Percentiles rank a stretch among this genome's conserved stretches.
Evolutionary conservation across 2,329 filamentous ascomycete genomes (phyloP).

Genomic region (Colletotrichum euphorbiae): DNA sequence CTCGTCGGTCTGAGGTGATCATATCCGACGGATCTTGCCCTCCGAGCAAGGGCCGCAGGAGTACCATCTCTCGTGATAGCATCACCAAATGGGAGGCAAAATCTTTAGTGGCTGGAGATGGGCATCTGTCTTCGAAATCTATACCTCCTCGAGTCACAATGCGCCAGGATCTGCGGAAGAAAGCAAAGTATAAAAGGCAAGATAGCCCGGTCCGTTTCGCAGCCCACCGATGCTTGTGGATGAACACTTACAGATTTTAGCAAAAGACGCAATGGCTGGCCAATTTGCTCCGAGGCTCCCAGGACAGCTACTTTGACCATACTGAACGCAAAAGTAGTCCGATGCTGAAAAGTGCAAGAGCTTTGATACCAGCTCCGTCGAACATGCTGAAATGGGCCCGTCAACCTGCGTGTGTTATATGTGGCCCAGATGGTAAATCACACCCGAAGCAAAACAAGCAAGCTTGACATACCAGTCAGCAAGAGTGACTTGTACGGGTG

Average conservation of each 20-base stretch:
- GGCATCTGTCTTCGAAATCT: conserved; percentile 10
- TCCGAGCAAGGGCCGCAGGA: not conserved
- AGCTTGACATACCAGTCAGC: no score
- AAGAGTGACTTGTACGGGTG: not conserved
- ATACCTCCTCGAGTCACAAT: not conserved
- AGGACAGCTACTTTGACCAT: conserved; percentile 24
- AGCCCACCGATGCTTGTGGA: no score
- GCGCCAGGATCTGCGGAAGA: not conserved
- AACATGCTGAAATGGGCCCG: no score
- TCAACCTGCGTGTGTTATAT: no score
- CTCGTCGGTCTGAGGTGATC: not conserved
- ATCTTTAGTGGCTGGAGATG: not conserved
- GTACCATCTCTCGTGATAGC: not conserved
- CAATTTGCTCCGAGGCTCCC: conserved; percentile 28
- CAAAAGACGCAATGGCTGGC: conserved; percentile 24
- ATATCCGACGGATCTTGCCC: conserved; percentile 3
- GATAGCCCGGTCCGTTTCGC: not conserved
- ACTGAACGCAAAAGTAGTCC: not conserved
- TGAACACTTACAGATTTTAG: conserved; percentile 25
- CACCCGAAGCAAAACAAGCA: no score
- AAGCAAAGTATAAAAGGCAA: not conserved
- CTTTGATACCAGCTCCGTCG: no score
- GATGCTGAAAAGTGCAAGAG: not conserved
- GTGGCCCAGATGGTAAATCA: no score
- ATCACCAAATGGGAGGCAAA: not conserved